Base-by-base conservation (phyloP, 2,329 filamentous ascomycete species). In the Sporothrix variecibatus region DNA sequence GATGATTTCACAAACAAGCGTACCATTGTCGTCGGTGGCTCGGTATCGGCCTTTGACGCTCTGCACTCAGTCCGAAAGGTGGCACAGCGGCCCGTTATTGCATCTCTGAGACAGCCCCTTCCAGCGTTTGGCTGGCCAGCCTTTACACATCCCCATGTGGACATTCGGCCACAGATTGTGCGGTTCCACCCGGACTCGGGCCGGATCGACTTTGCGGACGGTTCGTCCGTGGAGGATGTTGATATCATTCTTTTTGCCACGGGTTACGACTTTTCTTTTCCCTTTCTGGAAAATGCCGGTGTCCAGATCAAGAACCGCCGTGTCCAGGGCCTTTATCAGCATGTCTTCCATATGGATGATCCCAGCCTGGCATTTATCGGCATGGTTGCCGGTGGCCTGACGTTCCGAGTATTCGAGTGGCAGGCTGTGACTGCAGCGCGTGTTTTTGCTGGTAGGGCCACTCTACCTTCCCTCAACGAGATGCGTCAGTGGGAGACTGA, bases 191-290 rank as follows among this genome's bases (percentile, higher is more conserved):
- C 0, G 78, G 84, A 85, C 75, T 86, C 83, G 8, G 31, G 84
- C 83, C 20, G 80, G 85, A 72, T 94, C 0, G 81, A 84, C n/a
- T 92, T 93, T 75, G 83, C 84, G 67, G 85, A 92, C 78, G 90
- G 90, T 0, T 83, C 82, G 0, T 78, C 88, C 6, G 90, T 90
- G 77, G 12, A 67, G 2, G 81, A 82, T 1, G 83, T 93, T 49
- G 91, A 93, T 77, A 84, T 86, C 0, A 81, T 93, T 2, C 80
- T 93, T 3, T 93, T 92, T 80, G 92, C 90, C 78, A 93, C 92
- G 0, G 92, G 92, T 1, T 94, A 93, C 79, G 86, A 92, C 76
- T 93, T 93, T 81, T 89, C 89, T 0, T 89, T 89, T 31, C 91
- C 92, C 0, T 94, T 93, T 77, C 83, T 94, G 0, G 17, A n/a